A percentile compares a stretch with the other conserved stretches of the same genome.
These are phyloP conservation scores for Endothia cerciana DNA, from an alignment of 2,329 filamentous ascomycete species.

Conservation along the genomic window DNA sequence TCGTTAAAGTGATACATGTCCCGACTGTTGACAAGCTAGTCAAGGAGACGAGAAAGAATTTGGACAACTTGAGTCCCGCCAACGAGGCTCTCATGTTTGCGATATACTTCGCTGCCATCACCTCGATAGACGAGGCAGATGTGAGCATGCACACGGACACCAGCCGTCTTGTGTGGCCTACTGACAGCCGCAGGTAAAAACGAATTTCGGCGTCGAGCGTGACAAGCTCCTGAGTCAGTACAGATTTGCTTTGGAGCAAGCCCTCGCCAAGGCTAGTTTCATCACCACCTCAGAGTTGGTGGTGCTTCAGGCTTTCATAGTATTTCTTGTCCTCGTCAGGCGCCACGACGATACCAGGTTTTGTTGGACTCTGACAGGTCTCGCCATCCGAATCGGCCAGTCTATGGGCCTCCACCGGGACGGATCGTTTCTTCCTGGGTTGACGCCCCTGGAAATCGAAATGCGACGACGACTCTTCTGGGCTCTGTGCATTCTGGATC, in stretches of 20 bases:
- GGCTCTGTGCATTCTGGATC: slow-evolving; percentile 62
- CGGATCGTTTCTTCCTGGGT: slow-evolving; percentile 52
- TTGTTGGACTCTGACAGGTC: slow-evolving; percentile 66
- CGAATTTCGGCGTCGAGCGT: slow-evolving; percentile 55
- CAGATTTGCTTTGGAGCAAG: slow-evolving; percentile 60
- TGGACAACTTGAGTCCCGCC: slow-evolving; percentile 58
- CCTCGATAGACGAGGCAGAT: slow-evolving; percentile 63
- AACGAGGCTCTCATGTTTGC: slow-evolving; percentile 68
- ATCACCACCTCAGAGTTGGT: slow-evolving; percentile 62
- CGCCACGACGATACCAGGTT: slow-evolving; percentile 56
- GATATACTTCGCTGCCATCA: slow-evolving; percentile 62
- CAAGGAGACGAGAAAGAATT: slow-evolving; percentile 61
- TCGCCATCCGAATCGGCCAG: slow-evolving; percentile 61
- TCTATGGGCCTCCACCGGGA: slow-evolving; percentile 63
- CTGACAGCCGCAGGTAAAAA: slow-evolving; percentile 47
- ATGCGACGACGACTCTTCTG: slow-evolving; percentile 67
- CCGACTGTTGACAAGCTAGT: slow-evolving; percentile 67
- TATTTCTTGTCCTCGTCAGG: slow-evolving; percentile 60
- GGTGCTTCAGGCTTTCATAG: slow-evolving; percentile 63
- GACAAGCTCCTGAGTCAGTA: slow-evolving; percentile 50
- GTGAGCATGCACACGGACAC: slow-evolving; percentile 40
- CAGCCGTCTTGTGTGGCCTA: background rate
- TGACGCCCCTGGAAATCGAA: slow-evolving; percentile 64
- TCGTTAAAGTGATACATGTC: slow-evolving; percentile 73
- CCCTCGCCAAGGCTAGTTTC: slow-evolving; percentile 64